These are phyloP conservation scores for Candida gigantensis DNA, from an alignment of 1,139 yeast genomes.

Conservation along the genomic window DNA sequence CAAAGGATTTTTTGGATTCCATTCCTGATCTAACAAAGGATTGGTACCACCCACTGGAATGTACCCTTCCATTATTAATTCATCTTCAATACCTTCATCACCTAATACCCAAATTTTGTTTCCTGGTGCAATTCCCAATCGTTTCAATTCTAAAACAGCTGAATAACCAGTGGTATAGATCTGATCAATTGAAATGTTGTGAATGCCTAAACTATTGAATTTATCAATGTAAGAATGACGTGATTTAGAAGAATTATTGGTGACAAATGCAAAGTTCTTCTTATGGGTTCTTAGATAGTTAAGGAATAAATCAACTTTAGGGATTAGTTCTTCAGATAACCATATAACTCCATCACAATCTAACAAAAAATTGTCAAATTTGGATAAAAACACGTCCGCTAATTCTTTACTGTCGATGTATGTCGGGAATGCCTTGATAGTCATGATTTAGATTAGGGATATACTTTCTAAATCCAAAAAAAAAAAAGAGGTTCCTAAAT, in stretches of 20 bases:
- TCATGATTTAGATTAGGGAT: slow-evolving; percentile 8
- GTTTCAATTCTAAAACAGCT: slow-evolving; percentile 30
- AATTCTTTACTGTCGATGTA: slow-evolving; percentile 43
- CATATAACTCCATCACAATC: slow-evolving; percentile 97
- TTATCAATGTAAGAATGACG: slow-evolving; percentile 35
- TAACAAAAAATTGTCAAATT: slow-evolving; percentile 79
- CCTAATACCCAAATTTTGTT: slow-evolving; percentile 84
- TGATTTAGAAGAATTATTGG: slow-evolving; percentile 43
- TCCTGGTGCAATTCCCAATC: slow-evolving; percentile 25
- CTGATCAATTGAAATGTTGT: slow-evolving; percentile 26
- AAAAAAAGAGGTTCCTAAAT: no score
- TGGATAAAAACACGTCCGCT: slow-evolving; percentile 54
- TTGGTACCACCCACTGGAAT: slow-evolving; percentile 74
- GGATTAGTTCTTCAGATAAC: slow-evolving; percentile 76
- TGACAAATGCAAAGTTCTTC: slow-evolving; percentile 38
- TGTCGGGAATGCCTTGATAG: slow-evolving; percentile 13
- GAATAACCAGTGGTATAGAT: slow-evolving; percentile 44
- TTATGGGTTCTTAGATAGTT: slow-evolving; percentile 47
- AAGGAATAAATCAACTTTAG: slow-evolving; percentile 69
- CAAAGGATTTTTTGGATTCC: slow-evolving; percentile 26
- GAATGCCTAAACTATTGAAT: slow-evolving; percentile 35
- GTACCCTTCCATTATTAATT: slow-evolving; percentile 67
- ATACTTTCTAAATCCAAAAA: no score
- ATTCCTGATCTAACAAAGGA: slow-evolving; percentile 27
- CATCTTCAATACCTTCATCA: slow-evolving; percentile 77